A percentile compares a stretch with the other conserved stretches of the same genome.
These are phyloP conservation scores for Nitzschia palea DNA, from an alignment of 108 stramenopile genomes.

Conservation along the genomic window DNA sequence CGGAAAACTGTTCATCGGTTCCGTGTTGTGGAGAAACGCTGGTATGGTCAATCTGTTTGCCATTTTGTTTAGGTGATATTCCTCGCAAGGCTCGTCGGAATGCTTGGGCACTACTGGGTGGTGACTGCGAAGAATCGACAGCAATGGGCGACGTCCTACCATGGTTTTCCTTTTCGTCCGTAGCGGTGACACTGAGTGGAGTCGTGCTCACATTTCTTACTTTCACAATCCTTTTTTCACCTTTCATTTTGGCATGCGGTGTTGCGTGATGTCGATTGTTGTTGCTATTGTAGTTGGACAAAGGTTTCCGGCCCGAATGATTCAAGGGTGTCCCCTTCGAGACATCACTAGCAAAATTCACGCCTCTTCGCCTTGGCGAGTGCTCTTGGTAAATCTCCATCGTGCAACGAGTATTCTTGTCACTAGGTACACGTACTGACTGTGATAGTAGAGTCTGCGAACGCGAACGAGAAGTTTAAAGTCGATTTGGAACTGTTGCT, in stretches of 20 bases:
- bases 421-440: too few species aligned
- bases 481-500: too few species aligned
- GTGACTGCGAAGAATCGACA: background rate
- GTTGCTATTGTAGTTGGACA: slow-evolving; percentile 10
- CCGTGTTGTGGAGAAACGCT: too few species aligned
- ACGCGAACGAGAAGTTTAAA: too few species aligned
- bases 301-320: slow-evolving; percentile 12
- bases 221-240: background rate
- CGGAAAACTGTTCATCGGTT: too few species aligned
- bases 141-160: background rate
- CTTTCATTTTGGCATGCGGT: background rate
- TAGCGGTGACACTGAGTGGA: background rate
- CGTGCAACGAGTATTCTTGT: too few species aligned
- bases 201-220: background rate
- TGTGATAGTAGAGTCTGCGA: too few species aligned
- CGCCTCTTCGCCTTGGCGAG: slow-evolving; percentile 2
- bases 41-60: too few species aligned
- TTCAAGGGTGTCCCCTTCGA: background rate
- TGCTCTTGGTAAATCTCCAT: slow-evolving; percentile 37
- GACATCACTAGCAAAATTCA: slow-evolving; percentile 16
- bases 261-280: background rate
- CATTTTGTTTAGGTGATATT: slow-evolving; percentile 5
- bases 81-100: slow-evolving; percentile 25
- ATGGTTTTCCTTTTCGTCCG: slow-evolving; percentile 1
- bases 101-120: slow-evolving; percentile 14